Evolutionary conservation across 495 filamentous ascomycete genomes (phyloP).

Genomic region (Talaromyces liani): DNA sequence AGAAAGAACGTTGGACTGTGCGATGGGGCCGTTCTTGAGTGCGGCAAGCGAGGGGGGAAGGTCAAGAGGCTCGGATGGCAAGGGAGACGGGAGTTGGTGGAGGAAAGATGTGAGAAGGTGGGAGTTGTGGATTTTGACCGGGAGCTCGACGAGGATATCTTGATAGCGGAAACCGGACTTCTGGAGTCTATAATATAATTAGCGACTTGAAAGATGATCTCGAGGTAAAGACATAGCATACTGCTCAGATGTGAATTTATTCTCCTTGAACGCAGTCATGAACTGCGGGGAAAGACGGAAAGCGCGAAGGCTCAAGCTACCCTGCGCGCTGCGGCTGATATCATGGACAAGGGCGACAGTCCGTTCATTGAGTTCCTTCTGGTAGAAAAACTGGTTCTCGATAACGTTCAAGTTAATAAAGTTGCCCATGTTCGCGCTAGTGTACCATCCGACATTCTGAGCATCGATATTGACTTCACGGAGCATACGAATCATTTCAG

Average conservation of each 20-base stretch:
- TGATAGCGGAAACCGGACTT: constrained; percentile 89
- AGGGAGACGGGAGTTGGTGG: constrained; percentile 69
- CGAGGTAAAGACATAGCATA: constrained; percentile 28
- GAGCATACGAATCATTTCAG: constrained; percentile 94
- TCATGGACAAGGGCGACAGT: constrained; percentile 95
- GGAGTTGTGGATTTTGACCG: constrained; percentile 90
- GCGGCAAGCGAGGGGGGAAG: constrained; percentile 71
- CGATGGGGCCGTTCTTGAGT: constrained; percentile 47
- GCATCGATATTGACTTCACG: constrained; percentile 97
- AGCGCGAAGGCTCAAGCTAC: constrained; percentile 79
- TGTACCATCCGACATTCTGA: constrained; percentile 98
- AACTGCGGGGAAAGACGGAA: constrained; percentile 84
- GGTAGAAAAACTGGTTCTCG: constrained; percentile 97
- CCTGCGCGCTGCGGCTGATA: constrained; percentile 86
- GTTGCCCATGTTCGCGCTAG: constrained; percentile 96
- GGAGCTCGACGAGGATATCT: constrained; percentile 88
- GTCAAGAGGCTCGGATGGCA: constrained; percentile 51
- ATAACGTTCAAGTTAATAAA: constrained; percentile 91
- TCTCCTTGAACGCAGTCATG: constrained; percentile 89
- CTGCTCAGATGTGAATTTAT: constrained; percentile 94
- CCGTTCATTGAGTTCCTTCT: constrained; percentile 84
- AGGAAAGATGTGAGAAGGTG: constrained; percentile 93
- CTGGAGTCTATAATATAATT: constrained; percentile 53
- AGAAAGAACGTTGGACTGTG: constrained; percentile 53
- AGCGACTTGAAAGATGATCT: not conserved